Percentiles rank a stretch among this genome's conserved stretches.
phyloP scores from a whole-genome alignment of 108 stramenopile genomes.

The Bacterosira constricta region DNA sequence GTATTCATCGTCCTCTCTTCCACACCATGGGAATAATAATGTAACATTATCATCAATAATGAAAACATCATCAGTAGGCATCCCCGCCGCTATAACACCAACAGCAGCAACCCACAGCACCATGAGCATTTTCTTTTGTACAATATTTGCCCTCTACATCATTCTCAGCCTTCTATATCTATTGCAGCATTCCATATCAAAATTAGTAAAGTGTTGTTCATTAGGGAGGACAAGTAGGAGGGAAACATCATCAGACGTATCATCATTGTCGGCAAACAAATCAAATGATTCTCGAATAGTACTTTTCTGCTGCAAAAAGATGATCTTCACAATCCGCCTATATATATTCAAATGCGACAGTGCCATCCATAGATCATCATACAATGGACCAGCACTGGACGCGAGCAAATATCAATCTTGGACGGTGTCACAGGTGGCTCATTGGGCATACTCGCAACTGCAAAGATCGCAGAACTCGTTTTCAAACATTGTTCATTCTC shows the following conservation, averaged over 20 bases:
- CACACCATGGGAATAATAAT: too few relatives aligned
- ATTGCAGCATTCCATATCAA: neutral
- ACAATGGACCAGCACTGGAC: neutral
- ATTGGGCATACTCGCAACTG: conserved; percentile 14
- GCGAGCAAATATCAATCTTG: conserved; percentile 31
- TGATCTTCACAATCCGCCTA: neutral
- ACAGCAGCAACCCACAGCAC: neutral
- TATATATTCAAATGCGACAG: neutral
- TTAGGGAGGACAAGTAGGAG: neutral
- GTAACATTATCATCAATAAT: too few relatives aligned
- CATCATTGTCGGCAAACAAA: neutral
- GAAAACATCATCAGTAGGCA: neutral
- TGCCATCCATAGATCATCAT: neutral
- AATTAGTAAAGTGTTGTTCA: neutral
- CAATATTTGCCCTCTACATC: neutral
- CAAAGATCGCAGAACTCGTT: neutral
- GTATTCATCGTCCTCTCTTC: too few relatives aligned
- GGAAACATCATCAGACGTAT: neutral
- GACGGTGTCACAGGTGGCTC: conserved; percentile 17
- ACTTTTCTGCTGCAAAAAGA: neutral
- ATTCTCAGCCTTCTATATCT: neutral
- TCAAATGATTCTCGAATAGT: neutral
- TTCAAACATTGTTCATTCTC: too few relatives aligned
- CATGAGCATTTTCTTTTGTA: neutral
- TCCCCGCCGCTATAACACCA: neutral